phyloP scores from a whole-genome alignment of 352 stramenopile genomes.

The Pythium phragmiticola region DNA sequence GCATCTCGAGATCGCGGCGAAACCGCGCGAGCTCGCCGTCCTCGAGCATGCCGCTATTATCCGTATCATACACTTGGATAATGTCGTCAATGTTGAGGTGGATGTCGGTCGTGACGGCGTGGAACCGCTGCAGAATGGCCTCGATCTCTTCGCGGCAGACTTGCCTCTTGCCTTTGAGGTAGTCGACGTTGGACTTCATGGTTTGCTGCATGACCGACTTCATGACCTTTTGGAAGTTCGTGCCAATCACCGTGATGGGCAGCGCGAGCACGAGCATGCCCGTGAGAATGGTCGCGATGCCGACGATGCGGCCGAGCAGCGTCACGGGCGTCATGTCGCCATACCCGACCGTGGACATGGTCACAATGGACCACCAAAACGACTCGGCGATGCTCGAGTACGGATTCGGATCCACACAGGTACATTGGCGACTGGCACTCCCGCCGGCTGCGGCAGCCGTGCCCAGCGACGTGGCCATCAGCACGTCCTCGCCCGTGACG shows the following conservation, averaged over 20 bases:
- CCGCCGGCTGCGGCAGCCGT: constrained; percentile 19
- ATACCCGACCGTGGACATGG: constrained; percentile 91
- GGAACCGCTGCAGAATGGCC: constrained; percentile 64
- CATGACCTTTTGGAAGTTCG: constrained; percentile 86
- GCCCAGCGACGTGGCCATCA: constrained; percentile 28
- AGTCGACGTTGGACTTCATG: constrained; percentile 79
- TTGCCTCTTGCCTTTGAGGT: constrained; percentile 68
- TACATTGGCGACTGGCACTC: constrained; percentile 25
- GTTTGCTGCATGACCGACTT: constrained; percentile 76
- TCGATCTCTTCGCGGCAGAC: constrained; percentile 74
- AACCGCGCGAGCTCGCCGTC: constrained; percentile 74
- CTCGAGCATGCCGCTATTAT: constrained; percentile 77
- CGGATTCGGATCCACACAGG: constrained; percentile 75
- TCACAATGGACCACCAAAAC: constrained; percentile 91
- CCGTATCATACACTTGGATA: constrained; percentile 76
- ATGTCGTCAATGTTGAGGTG: constrained; percentile 75
- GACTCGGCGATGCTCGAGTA: constrained; percentile 79
- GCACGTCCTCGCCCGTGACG: not conserved
- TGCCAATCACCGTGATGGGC: constrained; percentile 89
- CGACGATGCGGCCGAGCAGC: constrained; percentile 65
- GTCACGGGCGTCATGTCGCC: constrained; percentile 86
- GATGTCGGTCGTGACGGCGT: constrained; percentile 72
- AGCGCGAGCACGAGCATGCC: constrained; percentile 88
- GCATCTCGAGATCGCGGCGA: constrained; percentile 61
- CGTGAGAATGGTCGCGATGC: constrained; percentile 65